A percentile compares a stretch with the other conserved stretches of the same genome.
These are phyloP conservation scores for Massariosphaeria phaeospora DNA, from an alignment of 495 filamentous ascomycete genomes.

Conservation along the genomic window DNA sequence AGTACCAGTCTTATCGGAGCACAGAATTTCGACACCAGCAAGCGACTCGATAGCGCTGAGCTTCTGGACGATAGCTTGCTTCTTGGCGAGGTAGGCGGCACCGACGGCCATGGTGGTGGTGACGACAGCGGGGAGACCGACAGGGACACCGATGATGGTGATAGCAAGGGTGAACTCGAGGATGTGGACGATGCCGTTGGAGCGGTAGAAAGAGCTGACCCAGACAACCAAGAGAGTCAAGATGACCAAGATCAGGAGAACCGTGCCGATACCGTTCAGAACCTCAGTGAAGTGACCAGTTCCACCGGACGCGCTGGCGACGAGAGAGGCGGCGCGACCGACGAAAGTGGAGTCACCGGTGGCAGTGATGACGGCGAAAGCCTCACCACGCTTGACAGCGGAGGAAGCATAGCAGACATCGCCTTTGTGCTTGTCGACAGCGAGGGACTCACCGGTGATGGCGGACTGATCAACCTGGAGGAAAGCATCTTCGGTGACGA, in stretches of 20 bases:
- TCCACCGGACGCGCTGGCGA: constrained; percentile 64
- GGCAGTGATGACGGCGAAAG: constrained; percentile 71
- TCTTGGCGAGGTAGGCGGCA: constrained; percentile 87
- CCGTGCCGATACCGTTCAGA: constrained; percentile 77
- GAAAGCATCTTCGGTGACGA: constrained; percentile 72
- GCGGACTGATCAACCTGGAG: constrained; percentile 89
- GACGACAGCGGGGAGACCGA: constrained; percentile 92
- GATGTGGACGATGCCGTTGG: constrained; percentile 66
- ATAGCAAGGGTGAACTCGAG: constrained; percentile 81
- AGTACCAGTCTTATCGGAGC: constrained; percentile 95
- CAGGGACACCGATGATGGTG: constrained; percentile 89
- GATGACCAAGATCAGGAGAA: constrained; percentile 74
- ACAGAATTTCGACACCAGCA: constrained; percentile 90
- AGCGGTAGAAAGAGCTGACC: constrained; percentile 82
- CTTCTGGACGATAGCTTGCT: constrained; percentile 96
- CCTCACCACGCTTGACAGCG: constrained; percentile 82
- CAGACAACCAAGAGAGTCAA: constrained; percentile 76
- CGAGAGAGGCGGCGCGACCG: constrained; percentile 79
- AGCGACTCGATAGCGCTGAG: constrained; percentile 91
- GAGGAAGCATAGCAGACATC: constrained; percentile 81
- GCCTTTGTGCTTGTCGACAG: constrained; percentile 77
- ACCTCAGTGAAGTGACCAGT: constrained; percentile 87
- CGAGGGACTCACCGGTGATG: constrained; percentile 88
- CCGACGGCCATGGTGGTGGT: constrained; percentile 97
- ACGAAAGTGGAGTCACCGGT: constrained; percentile 87